phyloP scores from a whole-genome alignment of 1,139 yeast species.

The Scheffersomyces segobiensis region DNA sequence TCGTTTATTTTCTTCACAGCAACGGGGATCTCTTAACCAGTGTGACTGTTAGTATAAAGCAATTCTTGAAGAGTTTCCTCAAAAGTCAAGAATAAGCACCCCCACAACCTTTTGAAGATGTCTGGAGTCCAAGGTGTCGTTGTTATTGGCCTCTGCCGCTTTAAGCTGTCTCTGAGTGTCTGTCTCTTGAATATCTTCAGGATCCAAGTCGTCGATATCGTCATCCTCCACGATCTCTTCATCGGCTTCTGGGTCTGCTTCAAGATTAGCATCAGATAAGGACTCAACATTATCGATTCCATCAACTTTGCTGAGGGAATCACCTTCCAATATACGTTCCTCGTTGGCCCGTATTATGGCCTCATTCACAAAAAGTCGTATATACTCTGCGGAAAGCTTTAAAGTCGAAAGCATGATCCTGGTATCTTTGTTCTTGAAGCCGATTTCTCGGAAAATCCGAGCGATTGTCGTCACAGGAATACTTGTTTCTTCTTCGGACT shows the following conservation, averaged over 20 bases:
- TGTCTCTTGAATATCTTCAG: constrained; percentile 14
- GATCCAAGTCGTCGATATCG: constrained; percentile 12
- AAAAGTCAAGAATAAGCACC: constrained; percentile 57
- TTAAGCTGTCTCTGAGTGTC: constrained; percentile 22
- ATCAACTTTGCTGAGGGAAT: constrained; percentile 24
- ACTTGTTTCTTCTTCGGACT: background rate
- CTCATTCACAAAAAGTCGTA: constrained; percentile 61
- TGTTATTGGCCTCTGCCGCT: constrained; percentile 14
- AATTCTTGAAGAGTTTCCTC: background rate
- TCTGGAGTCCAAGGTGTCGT: constrained; percentile 48
- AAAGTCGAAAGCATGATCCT: constrained; percentile 52
- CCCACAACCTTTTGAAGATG: constrained; percentile 58
- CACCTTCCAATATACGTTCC: constrained; percentile 38
- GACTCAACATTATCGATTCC: constrained; percentile 32
- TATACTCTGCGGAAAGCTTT: constrained; percentile 54
- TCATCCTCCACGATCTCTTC: constrained; percentile 14
- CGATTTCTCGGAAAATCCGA: constrained; percentile 51
- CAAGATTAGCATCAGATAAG: constrained; percentile 1
- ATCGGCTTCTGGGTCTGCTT: constrained; percentile 9
- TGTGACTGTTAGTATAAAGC: background rate
- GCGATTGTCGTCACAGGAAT: constrained; percentile 51
- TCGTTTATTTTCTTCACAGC: too few relatives aligned
- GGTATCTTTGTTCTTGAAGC: constrained; percentile 51
- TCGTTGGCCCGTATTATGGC: constrained; percentile 65
- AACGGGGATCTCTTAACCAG: too few relatives aligned